These are phyloP conservation scores for Lactarius sanguifluus DNA, from an alignment of 768 basidiomycete species.

Conservation along the genomic window DNA sequence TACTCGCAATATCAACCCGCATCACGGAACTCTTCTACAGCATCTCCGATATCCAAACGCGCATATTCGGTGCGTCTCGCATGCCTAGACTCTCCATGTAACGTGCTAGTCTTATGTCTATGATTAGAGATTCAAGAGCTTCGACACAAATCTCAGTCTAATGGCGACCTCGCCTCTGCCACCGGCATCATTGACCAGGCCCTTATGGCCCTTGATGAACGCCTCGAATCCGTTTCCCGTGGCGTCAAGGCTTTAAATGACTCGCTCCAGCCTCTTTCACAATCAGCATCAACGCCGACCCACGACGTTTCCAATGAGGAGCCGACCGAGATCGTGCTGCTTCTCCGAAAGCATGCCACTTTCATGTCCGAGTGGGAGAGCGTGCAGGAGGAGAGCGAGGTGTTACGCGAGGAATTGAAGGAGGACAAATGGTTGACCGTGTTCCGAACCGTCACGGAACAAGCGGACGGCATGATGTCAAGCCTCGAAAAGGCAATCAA, in stretches of 20 bases:
- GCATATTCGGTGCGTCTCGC: constrained; percentile 71
- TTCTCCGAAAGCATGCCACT: constrained; percentile 73
- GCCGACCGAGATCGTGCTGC: constrained; percentile 44
- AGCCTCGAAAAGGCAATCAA: constrained; percentile 91
- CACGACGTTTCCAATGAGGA: constrained; percentile 39
- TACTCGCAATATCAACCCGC: constrained; percentile 77
- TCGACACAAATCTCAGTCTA: constrained; percentile 78
- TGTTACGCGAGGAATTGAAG: constrained; percentile 86
- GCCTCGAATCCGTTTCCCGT: constrained; percentile 67
- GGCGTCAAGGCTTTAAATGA: constrained; percentile 71
- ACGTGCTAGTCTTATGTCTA: neutral
- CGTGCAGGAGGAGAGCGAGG: constrained; percentile 75
- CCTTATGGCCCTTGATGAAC: constrained; percentile 75
- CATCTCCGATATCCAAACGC: constrained; percentile 87
- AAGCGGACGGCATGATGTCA: constrained; percentile 97
- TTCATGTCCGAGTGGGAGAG: constrained; percentile 78
- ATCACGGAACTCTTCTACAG: constrained; percentile 86
- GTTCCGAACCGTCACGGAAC: constrained; percentile 90
- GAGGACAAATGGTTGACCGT: constrained; percentile 98
- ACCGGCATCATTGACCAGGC: constrained; percentile 79
- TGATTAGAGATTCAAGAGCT: constrained; percentile 85
- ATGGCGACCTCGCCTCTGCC: constrained; percentile 54
- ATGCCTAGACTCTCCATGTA: neutral
- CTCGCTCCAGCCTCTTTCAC: constrained; percentile 59
- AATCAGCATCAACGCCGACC: constrained; percentile 50